Evolutionary conservation across 192 early-diverging fungal species (phyloP).

Genomic region (Coemansia asiatica): DNA sequence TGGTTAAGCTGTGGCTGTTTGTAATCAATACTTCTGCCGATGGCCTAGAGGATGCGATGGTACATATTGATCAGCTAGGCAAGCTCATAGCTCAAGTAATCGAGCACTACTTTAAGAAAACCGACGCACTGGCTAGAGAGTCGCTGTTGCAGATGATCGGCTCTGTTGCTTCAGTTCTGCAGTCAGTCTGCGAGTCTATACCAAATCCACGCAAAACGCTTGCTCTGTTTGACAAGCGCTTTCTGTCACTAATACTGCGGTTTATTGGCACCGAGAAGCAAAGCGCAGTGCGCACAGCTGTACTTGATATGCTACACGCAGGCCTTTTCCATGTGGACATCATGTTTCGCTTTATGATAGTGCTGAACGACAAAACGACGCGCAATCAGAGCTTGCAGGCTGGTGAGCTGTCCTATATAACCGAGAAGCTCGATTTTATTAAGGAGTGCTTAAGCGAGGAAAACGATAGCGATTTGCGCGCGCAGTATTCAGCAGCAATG

Average conservation of each 20-base stretch:
- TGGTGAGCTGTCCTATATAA: conserved; percentile 20
- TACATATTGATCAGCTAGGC: conserved; percentile 31
- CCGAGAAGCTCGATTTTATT: conserved; percentile 9
- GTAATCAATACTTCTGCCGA: conserved; percentile 21
- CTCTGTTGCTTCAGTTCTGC: conserved; percentile 21
- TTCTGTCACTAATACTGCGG: conserved; percentile 24
- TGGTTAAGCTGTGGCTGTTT: conserved; percentile 33
- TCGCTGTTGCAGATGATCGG: conserved; percentile 13
- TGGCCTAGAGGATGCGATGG: conserved; percentile 28
- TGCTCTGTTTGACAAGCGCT: conserved; percentile 24
- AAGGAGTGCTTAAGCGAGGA: not conserved
- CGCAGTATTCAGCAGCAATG: conserved; percentile 24
- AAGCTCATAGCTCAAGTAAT: conserved; percentile 16
- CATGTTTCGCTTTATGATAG: conserved; percentile 22
- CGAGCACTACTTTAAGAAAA: conserved; percentile 8
- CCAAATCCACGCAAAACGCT: conserved; percentile 36
- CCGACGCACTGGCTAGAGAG: conserved; percentile 3
- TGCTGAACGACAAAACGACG: conserved; percentile 8
- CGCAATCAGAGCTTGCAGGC: conserved; percentile 2
- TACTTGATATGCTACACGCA: conserved; percentile 40
- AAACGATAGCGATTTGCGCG: conserved; percentile 9
- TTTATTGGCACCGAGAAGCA: conserved; percentile 3
- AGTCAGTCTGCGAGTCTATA: conserved; percentile 34
- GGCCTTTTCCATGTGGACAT: conserved; percentile 35
- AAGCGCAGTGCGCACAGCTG: not conserved